Conservation (phyloP, 768 basidiomycete genomes). For the Boletus rufocinnamomeus region DNA sequence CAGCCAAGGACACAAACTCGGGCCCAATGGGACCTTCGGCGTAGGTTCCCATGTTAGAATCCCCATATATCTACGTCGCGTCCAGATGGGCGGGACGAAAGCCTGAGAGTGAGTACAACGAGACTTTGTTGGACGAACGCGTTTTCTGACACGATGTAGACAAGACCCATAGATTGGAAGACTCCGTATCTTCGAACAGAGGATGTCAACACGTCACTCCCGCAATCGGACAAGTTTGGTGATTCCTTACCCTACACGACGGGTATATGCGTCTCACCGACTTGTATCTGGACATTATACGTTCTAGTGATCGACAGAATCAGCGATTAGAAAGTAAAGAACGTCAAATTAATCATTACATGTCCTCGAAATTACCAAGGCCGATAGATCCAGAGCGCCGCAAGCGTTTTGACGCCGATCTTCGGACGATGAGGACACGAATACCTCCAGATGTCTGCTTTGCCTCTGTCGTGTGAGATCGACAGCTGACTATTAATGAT, state of each 20-base stretch:
- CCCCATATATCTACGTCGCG: slow-evolving; percentile 62
- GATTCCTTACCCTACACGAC: slow-evolving; percentile 56
- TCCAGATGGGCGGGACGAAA: slow-evolving; percentile 52
- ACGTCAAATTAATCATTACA: slow-evolving; percentile 43
- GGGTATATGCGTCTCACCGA: slow-evolving; percentile 54
- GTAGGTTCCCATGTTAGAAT: slow-evolving; percentile 69
- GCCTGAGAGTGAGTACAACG: slow-evolving; percentile 50
- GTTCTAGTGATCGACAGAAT: slow-evolving; percentile 41
- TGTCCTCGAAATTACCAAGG: slow-evolving; percentile 61
- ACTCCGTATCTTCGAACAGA: slow-evolving; percentile 65
- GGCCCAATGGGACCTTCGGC: slow-evolving; percentile 64
- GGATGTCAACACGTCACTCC: slow-evolving; percentile 1
- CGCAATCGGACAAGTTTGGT: neutral
- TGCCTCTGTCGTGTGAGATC: slow-evolving; percentile 1
- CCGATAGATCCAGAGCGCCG: slow-evolving; percentile 42
- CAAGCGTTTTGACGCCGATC: neutral
- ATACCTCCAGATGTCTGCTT: slow-evolving; percentile 20
- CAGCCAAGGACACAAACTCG: slow-evolving; percentile 57
- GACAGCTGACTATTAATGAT: slow-evolving; percentile 2
- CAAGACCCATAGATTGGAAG: slow-evolving; percentile 75
- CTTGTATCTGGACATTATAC: slow-evolving; percentile 60
- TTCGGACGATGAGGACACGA: slow-evolving; percentile 27
- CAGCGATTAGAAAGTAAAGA: slow-evolving; percentile 5
- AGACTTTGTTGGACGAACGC: slow-evolving; percentile 40
- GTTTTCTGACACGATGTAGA: slow-evolving; percentile 55